Base-by-base conservation (phyloP, 2,329 filamentous ascomycete species). In the Curvularia eragrostidis region DNA sequence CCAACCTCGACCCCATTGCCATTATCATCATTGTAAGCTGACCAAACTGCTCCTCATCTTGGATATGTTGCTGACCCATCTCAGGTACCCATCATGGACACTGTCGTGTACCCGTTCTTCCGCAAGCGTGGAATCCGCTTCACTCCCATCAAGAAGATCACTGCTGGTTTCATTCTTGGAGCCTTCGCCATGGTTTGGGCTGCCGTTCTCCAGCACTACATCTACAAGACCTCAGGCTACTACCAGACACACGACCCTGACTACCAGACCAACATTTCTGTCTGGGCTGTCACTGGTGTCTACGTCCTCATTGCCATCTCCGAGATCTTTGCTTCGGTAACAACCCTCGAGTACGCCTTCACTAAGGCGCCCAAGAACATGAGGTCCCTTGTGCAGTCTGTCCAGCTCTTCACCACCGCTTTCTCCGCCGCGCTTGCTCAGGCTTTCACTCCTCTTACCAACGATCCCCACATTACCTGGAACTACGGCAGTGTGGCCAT, bases 121-220 rank as follows among this genome's bases (percentile, higher is more conserved):
- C 86, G 87, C 69, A 86, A 84, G 69, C 58, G 82, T 26, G 85
- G 84, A 43, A 83, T 92, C 72, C 80, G 82, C 53, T 91, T 93
- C 80, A 89, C 84, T 0, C 91, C 89, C 41, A 89, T 93, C 78
- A 91, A 89, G 81, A 88, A 88, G 74, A 92, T 93, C 77, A 83
- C 88, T 1, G 75, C 81, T 6, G 91, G 90, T 48, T 93, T 93
- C 81, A 75, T 87, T 63, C 81, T 89, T 56, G 88, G 85, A 18
- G 80, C 85, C 2, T 70, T 87, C 19, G 85, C 89, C 2, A 87
- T 87, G 77, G 73, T 86, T 19, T 85, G 83, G 57, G 83, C 86
- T 4, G 78, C 82, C 15, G 79, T 86, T 10, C 73, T 88, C 3
- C 85, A 88, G 69, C 81, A 83, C 62, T 80, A 83, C 56, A 84